Evolutionary conservation across 1,139 yeast species (phyloP), one percentile per base, ranked within the genome.

Genomic region (Pichia sp.): DNA sequence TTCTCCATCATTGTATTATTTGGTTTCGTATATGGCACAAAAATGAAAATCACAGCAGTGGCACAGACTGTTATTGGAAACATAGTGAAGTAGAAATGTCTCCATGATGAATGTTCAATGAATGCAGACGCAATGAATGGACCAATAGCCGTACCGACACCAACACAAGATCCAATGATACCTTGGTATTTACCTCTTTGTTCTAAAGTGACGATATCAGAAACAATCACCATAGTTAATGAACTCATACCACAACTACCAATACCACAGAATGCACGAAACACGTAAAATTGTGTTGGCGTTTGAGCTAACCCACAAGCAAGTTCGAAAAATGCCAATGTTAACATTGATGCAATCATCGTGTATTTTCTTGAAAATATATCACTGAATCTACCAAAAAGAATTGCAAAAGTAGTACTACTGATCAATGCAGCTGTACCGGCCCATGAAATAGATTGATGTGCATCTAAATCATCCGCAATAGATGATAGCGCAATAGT

Each of bases 71-170:
- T 64, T 12, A 73, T 43, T 0, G 80, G 79, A 11, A 75, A 73
- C 53, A 73, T 58, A 44, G 71, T 64, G 55, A 69, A 73, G 54
- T 72, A 78, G 52, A 74, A 71, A 44, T 70, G 65, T 53, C 79
- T 68, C 84, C 84, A 79, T 3, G 68, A 48, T 4, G 57, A 56
- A 49, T 69, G 67, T 18, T 68, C 58, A 10, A 75, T 70, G 47
- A 78, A 73, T 0, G 74, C 78, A 14, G 80, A 78, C 51, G 79
- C 79, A 21, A 79, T 59, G 45, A 79, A 70, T 0, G 84, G 84
- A 1, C 84, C 85, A n/a, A 75, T 54, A 1, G 77, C 77, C 46
- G 75, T 72, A 2, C 85, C 83, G 11, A 78, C 53, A 0, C 83
- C 83, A 28, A 78, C 70, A 43, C 69, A 65, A 0, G 77, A 62